Evolutionary conservation across 1,284 basidiomycete species (phyloP), one percentile per base, ranked within the genome.

Genomic region (Somion occarium): DNA sequence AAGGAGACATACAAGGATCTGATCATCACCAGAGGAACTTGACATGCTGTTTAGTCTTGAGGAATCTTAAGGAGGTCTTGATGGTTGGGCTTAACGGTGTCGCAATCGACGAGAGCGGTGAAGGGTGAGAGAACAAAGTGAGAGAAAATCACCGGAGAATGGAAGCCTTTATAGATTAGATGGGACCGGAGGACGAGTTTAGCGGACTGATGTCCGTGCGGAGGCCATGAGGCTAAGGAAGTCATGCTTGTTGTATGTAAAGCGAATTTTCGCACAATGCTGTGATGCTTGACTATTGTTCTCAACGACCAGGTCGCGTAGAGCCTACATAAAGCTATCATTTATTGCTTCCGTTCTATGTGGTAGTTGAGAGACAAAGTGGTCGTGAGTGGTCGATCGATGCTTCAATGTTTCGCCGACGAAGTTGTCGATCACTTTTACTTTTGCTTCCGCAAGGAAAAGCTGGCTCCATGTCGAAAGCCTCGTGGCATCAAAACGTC

Each of bases 91-190:
- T n/a, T 34, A 58, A 41, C 26, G 54, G 42, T 20, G 50, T 49
- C 30, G 7, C 38, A 27, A 51, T 53, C 34, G 39, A 25, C 9
- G 41, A 42, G 48, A 44, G 39, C n/a, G 30, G 22, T 48, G 37
- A 25, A 59, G 52, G 26, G 55, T 53, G 48, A 51, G 50, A 54
- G 50, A 49, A 42, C 48, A 55, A 54, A 50, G 44, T 23, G 53
- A 48, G 43, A 38, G 43, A 55, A 59, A 58, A 48, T 23, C 43
- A n/a, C 46, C 25, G 42, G 42, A 50, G 52, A 41, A 59, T 53
- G 57, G 62, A 54, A 57, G 69, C 56, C 74, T 76, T 72, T 78
- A 77, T 78, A 75, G 71, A 72, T 74, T 69, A 69, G 66, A 70
- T 71, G 66, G 27, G 9, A 27, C 24, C 45, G 43, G 24, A 52